Evolutionary conservation across 345 rosid species (phyloP).

Genomic region (Turnera subulata): DNA sequence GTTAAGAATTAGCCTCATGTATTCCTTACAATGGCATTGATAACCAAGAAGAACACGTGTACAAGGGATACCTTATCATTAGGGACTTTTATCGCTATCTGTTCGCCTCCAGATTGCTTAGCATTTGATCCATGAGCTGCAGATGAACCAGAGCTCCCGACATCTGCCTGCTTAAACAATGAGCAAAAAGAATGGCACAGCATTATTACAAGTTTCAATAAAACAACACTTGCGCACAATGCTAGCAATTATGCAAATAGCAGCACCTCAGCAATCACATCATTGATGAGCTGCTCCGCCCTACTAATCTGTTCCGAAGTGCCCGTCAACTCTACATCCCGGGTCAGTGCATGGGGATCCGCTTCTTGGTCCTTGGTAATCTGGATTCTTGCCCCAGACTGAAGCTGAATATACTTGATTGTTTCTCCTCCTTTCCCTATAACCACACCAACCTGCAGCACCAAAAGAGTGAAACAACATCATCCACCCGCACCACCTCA

Average conservation of each 20-base stretch:
- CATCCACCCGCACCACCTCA: not conserved
- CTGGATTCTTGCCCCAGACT: conserved; percentile 27
- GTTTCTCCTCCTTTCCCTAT: conserved; percentile 31
- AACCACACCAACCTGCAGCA: conserved; percentile 22
- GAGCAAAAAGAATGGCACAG: not conserved
- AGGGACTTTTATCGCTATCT: conserved; percentile 21
- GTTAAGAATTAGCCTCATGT: not conserved
- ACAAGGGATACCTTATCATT: conserved; percentile 21
- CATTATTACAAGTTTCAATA: not conserved
- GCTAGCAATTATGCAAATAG: not conserved
- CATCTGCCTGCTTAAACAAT: conserved; percentile 20
- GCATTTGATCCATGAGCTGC: conserved; percentile 9
- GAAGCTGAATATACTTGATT: conserved; percentile 17
- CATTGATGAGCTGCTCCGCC: conserved; percentile 24
- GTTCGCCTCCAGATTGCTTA: conserved; percentile 23
- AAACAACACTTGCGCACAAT: not conserved
- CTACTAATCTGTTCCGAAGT: conserved; percentile 21
- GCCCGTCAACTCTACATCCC: conserved; percentile 28
- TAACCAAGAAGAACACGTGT: not conserved
- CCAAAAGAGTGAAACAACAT: not conserved
- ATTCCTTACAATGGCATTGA: not conserved
- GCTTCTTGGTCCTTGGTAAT: conserved; percentile 25
- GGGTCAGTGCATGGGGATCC: conserved; percentile 23
- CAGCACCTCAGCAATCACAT: conserved; percentile 21
- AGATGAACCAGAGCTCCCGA: conserved; percentile 20